Evolutionary conservation across 495 filamentous ascomycete species (phyloP).

Genomic region (Wilcoxina mikolae): DNA sequence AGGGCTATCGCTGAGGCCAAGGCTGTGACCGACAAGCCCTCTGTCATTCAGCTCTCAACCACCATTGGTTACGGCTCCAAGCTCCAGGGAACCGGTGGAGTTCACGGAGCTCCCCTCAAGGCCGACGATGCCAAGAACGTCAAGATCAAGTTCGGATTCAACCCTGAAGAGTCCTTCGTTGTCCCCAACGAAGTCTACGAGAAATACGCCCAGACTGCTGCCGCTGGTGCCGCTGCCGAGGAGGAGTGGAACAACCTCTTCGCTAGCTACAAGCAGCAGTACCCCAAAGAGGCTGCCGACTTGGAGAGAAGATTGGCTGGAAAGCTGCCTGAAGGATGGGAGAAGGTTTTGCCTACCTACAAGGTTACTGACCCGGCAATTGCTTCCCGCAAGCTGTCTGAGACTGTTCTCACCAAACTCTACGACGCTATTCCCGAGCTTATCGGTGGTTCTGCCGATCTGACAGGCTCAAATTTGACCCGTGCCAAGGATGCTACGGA

Average conservation of each 20-base stretch:
- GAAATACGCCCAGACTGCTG: conserved; percentile 62
- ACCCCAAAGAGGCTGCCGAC: conserved; percentile 63
- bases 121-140: conserved; percentile 78
- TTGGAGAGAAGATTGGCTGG: conserved; percentile 66
- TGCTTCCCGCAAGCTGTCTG: conserved; percentile 89
- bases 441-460: conserved; percentile 86
- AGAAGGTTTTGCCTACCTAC: conserved; percentile 84
- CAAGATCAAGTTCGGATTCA: conserved; percentile 89
- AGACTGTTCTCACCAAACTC: conserved; percentile 81
- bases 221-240: conserved; percentile 77
- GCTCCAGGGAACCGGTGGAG: conserved; percentile 80
- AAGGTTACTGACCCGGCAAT: conserved; percentile 71
- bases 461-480: conserved; percentile 97
- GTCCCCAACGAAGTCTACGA: conserved; percentile 95
- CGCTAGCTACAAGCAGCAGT: conserved; percentile 63
- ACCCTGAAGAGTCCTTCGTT: conserved; percentile 83
- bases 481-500: conserved; percentile 92
- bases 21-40: conserved; percentile 86
- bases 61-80: conserved; percentile 96
- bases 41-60: conserved; percentile 91
- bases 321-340: conserved; percentile 90
- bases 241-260: conserved; percentile 92
- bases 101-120: conserved; percentile 93
- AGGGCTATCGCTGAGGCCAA: conserved; percentile 71
- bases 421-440: conserved; percentile 75